phyloP scores from a whole-genome alignment of 176 grass and related monocot species.

The Oryza nivara region DNA sequence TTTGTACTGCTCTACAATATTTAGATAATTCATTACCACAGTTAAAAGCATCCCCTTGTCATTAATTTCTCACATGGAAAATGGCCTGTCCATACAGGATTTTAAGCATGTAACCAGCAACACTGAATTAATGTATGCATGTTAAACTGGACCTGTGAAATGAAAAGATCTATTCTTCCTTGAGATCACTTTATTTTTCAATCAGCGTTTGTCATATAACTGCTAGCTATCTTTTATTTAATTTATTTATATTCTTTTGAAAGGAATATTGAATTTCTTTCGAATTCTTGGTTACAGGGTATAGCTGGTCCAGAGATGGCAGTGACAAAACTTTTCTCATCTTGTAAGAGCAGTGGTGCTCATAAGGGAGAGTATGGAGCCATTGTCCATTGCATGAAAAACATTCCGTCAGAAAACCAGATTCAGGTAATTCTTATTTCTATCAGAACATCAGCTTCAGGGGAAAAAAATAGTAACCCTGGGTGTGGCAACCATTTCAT shows the following conservation, averaged over 20 bases:
- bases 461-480: not conserved
- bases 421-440: slow-evolving; percentile 63
- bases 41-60: not conserved
- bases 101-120: not conserved
- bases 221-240: not conserved
- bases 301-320: slow-evolving; percentile 85
- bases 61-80: not conserved
- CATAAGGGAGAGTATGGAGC: slow-evolving; percentile 52
- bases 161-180: not conserved
- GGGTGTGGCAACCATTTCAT: slow-evolving; percentile 21
- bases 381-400: slow-evolving; percentile 66
- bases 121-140: not conserved
- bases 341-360: slow-evolving; percentile 57
- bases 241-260: not conserved
- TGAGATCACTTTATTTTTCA: not conserved
- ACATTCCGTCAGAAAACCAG: slow-evolving; percentile 72
- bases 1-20: not conserved
- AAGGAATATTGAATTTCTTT: slow-evolving; percentile 35
- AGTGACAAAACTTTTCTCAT: slow-evolving; percentile 80
- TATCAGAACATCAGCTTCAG: not conserved
- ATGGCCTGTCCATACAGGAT: not conserved
- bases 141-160: slow-evolving; percentile 2
- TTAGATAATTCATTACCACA: not conserved
- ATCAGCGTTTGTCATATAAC: not conserved
- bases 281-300: slow-evolving; percentile 59